A percentile compares a stretch with the other conserved stretches of the same genome.
phyloP scores from a whole-genome alignment of 2,329 filamentous ascomycete species.

The Penicillium sp. region DNA sequence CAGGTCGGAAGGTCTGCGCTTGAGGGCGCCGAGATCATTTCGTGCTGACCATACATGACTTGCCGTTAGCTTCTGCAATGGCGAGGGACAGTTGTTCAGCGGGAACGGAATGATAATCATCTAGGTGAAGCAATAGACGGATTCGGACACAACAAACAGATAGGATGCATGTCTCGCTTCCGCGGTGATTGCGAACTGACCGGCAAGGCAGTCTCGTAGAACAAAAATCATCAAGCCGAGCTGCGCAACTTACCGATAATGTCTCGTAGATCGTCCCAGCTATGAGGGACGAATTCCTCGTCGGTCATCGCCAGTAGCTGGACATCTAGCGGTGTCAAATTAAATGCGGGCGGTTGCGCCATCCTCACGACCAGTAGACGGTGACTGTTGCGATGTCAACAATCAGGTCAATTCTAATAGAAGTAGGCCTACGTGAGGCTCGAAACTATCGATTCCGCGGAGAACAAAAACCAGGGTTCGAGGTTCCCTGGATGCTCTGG shows the following conservation, averaged over 20 bases:
- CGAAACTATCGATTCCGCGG: too few species aligned
- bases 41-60: slow-evolving; percentile 26
- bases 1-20: slow-evolving; percentile 54
- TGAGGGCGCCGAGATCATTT: slow-evolving; percentile 52
- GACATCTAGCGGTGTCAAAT: slow-evolving; percentile 46
- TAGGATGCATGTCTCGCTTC: too few species aligned
- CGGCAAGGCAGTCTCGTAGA: too few species aligned
- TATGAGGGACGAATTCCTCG: slow-evolving; percentile 47
- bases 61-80: too few species aligned
- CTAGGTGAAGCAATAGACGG: slow-evolving; percentile 2
- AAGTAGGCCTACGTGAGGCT: too few species aligned
- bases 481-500: too few species aligned
- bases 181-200: too few species aligned
- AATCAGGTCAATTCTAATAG: too few species aligned
- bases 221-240: neutral
- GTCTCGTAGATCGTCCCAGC: slow-evolving; percentile 47
- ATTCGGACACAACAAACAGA: neutral
- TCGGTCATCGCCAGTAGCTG: slow-evolving; percentile 47
- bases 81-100: neutral
- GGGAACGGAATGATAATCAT: neutral
- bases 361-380: neutral
- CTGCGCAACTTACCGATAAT: slow-evolving; percentile 44
- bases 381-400: too few species aligned
- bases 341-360: slow-evolving; percentile 26
- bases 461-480: too few species aligned